Conservation (phyloP, 768 basidiomycete genomes). For the Lactarius akahatsu region DNA sequence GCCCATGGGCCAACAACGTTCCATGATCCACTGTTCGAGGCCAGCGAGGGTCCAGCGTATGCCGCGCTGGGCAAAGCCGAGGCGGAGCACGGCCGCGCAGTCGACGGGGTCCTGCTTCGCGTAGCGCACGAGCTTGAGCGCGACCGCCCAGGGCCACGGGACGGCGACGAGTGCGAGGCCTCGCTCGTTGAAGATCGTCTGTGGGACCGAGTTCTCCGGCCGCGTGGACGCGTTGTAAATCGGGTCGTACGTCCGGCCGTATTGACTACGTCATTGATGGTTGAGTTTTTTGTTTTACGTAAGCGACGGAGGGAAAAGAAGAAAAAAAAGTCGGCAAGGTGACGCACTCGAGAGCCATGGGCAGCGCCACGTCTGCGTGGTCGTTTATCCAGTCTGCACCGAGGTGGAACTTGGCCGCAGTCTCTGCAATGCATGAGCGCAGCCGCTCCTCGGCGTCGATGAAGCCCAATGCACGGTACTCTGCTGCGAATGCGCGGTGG, state of each 20-base stretch:
- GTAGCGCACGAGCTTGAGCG: slow-evolving; percentile 71
- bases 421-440: slow-evolving; percentile 53
- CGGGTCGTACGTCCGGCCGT: slow-evolving; percentile 49
- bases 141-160: slow-evolving; percentile 69
- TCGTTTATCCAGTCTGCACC: slow-evolving; percentile 79
- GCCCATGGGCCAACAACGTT: slow-evolving; percentile 63
- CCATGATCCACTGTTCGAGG: slow-evolving; percentile 58
- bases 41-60: slow-evolving; percentile 54
- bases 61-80: slow-evolving; percentile 52
- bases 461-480: slow-evolving; percentile 51
- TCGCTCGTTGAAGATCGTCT: slow-evolving; percentile 58
- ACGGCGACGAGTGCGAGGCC: slow-evolving; percentile 61
- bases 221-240: slow-evolving; percentile 54
- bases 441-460: slow-evolving; percentile 55
- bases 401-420: slow-evolving; percentile 48
- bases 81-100: slow-evolving; percentile 65
- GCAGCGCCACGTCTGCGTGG: slow-evolving; percentile 68
- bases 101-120: slow-evolving; percentile 60
- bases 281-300: background rate
- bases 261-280: slow-evolving; percentile 21
- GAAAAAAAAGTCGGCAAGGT: background rate
- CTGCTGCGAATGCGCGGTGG: slow-evolving; percentile 55
- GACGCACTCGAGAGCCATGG: slow-evolving; percentile 62
- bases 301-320: background rate
- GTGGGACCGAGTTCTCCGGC: slow-evolving; percentile 39